Evolutionary conservation across 305 asterid genomes (phyloP).

Genomic region (Solanum hybrid): DNA sequence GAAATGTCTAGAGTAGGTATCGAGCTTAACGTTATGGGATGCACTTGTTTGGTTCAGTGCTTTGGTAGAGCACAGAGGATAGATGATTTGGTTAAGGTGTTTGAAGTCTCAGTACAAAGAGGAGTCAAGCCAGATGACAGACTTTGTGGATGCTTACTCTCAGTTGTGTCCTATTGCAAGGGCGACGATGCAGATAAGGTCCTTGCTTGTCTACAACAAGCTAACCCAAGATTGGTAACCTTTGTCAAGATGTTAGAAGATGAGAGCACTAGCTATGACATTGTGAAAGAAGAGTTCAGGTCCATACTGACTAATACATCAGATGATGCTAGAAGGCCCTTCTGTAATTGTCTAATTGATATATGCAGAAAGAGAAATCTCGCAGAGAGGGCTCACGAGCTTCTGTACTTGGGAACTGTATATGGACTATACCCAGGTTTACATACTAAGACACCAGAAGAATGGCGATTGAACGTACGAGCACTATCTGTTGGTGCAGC

Average conservation of each 20-base stretch:
- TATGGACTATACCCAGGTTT: conserved; percentile 80
- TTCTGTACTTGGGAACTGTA: conserved; percentile 58
- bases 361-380: conserved; percentile 49
- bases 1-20: conserved; percentile 54
- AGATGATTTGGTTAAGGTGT: conserved; percentile 66
- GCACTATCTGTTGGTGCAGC: conserved; percentile 90
- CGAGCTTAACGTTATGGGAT: conserved; percentile 81
- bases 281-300: conserved; percentile 55
- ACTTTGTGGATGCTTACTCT: conserved; percentile 75
- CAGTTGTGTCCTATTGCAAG: conserved; percentile 56
- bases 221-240: conserved; percentile 41
- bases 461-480: conserved; percentile 77
- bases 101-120: conserved; percentile 30
- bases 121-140: conserved; percentile 88
- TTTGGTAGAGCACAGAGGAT: conserved; percentile 67
- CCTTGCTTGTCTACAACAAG: conserved; percentile 46
- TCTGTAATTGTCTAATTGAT: conserved; percentile 85
- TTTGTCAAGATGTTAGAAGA: conserved; percentile 38
- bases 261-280: conserved; percentile 26
- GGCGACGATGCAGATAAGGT: conserved; percentile 61
- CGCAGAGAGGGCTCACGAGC: conserved; percentile 67
- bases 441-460: conserved; percentile 73
- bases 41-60: conserved; percentile 85
- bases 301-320: conserved; percentile 43
- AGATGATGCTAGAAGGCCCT: conserved; percentile 68